Conservation (phyloP, 2,329 filamentous ascomycete species). For the Colletotrichum sp. region DNA sequence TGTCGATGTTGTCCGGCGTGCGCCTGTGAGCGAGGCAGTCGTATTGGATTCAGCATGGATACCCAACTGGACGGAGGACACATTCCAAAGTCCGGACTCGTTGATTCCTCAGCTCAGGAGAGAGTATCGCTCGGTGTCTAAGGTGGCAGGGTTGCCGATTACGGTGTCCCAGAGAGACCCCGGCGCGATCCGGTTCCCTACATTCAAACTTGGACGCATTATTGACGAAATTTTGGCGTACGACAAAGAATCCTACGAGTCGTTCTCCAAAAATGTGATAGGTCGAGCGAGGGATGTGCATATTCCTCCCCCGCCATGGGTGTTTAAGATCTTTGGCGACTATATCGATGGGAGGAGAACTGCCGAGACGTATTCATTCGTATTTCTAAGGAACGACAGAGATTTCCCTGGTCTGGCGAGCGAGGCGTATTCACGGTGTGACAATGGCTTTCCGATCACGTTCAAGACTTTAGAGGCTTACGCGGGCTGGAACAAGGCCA, state of each 20-base stretch:
- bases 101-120: background rate
- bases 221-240: fast-evolving
- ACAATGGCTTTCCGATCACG: fast-evolving
- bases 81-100: background rate
- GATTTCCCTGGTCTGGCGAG: fast-evolving
- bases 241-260: background rate
- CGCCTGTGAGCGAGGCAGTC: background rate
- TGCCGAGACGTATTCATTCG: background rate
- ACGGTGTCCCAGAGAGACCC: background rate
- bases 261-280: background rate
- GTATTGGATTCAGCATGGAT: background rate
- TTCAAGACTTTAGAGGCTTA: background rate
- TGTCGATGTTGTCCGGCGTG: background rate
- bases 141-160: background rate
- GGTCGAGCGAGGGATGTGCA: background rate
- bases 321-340: background rate
- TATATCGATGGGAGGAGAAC: background rate
- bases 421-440: fast-evolving
- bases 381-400: background rate
- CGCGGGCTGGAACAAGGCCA: background rate
- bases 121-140: background rate
- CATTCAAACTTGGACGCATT: background rate
- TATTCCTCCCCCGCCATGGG: background rate
- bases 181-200: background rate
- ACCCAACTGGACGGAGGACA: background rate